phyloP scores from a whole-genome alignment of 176 grass and related monocot species.

The Carex kokanica region DNA sequence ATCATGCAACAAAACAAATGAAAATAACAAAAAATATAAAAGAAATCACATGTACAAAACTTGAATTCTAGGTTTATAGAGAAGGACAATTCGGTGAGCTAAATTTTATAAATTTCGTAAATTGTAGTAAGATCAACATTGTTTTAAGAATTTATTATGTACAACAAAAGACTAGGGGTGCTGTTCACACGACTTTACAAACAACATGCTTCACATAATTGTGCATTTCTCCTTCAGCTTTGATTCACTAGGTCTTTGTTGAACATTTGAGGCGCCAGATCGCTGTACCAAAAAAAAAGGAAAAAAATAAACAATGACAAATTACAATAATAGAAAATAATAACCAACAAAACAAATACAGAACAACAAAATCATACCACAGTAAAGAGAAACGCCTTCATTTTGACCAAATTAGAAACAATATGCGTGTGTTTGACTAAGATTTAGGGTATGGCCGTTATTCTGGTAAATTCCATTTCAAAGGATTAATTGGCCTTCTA shows the following conservation, averaged over 20 bases:
- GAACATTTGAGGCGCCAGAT: not conserved
- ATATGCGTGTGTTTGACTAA: not conserved
- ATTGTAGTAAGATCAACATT: slow-evolving; percentile 12
- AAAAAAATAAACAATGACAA: not conserved
- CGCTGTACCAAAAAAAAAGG: slow-evolving; percentile 35
- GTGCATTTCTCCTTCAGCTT: slow-evolving; percentile 73
- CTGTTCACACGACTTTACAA: slow-evolving; percentile 53
- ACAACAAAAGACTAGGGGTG: slow-evolving; percentile 17
- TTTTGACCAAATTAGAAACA: not conserved
- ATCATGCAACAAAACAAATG: not conserved
- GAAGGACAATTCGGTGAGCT: not conserved
- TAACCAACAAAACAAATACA: not conserved
- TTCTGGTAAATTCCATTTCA: not conserved
- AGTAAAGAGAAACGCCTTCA: not conserved
- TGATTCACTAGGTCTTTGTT: slow-evolving; percentile 39
- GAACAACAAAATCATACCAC: not conserved
- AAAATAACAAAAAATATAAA: not conserved
- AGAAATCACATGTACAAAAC: not conserved
- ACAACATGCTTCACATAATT: slow-evolving; percentile 55
- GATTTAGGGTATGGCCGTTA: not conserved
- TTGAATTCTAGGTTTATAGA: not conserved
- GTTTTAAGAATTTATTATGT: slow-evolving; percentile 22
- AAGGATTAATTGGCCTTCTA: not conserved
- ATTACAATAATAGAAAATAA: not conserved
- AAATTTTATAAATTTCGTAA: slow-evolving; percentile 21